phyloP scores from a whole-genome alignment of 2,329 filamentous ascomycete genomes.

The Talaromyces islandicus region DNA sequence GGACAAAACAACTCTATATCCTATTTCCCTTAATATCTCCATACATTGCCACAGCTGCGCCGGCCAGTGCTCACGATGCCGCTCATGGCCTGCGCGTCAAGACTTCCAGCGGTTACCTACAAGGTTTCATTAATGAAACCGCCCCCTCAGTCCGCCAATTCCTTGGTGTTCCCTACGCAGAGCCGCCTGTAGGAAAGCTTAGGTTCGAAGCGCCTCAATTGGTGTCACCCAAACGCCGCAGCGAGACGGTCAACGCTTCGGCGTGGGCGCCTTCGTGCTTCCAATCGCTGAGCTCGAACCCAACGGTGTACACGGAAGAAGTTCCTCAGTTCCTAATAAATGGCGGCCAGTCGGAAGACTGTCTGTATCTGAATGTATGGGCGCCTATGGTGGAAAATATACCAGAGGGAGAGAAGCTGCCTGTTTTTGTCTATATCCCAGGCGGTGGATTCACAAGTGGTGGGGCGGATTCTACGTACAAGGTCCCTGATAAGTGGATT shows the following conservation, averaged over 20 bases:
- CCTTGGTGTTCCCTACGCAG: neutral
- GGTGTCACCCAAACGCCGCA: neutral
- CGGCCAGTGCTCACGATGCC: neutral
- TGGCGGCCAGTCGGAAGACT: conserved; percentile 2
- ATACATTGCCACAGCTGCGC: neutral
- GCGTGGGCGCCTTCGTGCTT: neutral
- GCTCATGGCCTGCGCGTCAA: neutral
- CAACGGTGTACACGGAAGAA: neutral
- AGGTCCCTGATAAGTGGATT: conserved; percentile 1
- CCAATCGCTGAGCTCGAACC: neutral
- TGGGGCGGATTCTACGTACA: neutral
- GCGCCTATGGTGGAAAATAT: neutral
- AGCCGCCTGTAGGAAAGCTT: neutral
- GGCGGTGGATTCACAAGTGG: neutral
- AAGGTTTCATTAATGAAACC: neutral
- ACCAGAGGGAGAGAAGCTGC: neutral
- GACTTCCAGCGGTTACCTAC: neutral
- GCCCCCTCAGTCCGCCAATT: conserved; percentile 1
- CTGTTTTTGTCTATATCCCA: neutral
- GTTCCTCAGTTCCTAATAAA: neutral
- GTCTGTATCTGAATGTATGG: neutral
- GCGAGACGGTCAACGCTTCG: neutral
- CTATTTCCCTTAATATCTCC: neutral
- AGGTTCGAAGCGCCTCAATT: neutral
- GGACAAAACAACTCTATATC: neutral